phyloP scores from a whole-genome alignment of 441 rosid species.

The Syzygium malaccense region DNA sequence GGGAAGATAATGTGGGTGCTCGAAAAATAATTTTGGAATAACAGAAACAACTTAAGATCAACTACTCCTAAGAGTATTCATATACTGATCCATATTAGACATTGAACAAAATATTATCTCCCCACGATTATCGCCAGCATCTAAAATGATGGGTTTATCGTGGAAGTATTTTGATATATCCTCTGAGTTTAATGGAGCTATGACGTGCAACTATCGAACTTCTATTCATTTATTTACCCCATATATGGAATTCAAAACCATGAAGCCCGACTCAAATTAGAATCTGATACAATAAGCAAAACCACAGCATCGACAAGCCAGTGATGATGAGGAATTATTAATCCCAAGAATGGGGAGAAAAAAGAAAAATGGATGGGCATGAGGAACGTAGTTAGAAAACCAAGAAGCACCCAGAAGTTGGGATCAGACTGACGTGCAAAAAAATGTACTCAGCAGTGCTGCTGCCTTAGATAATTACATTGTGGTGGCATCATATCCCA shows the following conservation, averaged over 20 bases:
- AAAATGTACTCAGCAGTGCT: slow-evolving; percentile 15
- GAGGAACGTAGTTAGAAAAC: neutral
- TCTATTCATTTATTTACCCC: neutral
- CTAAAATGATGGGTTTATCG: neutral
- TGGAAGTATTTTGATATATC: neutral
- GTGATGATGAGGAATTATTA: neutral
- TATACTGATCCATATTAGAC: neutral
- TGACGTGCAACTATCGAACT: neutral
- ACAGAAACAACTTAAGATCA: too few species aligned
- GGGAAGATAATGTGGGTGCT: neutral
- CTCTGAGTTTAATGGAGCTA: neutral
- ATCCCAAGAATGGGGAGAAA: neutral
- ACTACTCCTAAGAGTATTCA: neutral
- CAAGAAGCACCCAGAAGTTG: neutral
- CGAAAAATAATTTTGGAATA: neutral
- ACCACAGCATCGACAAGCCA: neutral
- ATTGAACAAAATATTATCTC: neutral
- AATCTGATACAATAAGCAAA: neutral
- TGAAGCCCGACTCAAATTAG: neutral
- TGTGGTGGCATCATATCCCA: slow-evolving; percentile 13
- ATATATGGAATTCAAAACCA: neutral
- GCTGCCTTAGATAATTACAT: slow-evolving; percentile 5
- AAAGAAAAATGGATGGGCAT: neutral
- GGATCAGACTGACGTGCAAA: slow-evolving; percentile 29
- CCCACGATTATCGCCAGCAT: neutral